These are phyloP conservation scores for Tolypocladium pustulatum DNA, from an alignment of 2,329 filamentous ascomycete genomes.

Conservation along the genomic window DNA sequence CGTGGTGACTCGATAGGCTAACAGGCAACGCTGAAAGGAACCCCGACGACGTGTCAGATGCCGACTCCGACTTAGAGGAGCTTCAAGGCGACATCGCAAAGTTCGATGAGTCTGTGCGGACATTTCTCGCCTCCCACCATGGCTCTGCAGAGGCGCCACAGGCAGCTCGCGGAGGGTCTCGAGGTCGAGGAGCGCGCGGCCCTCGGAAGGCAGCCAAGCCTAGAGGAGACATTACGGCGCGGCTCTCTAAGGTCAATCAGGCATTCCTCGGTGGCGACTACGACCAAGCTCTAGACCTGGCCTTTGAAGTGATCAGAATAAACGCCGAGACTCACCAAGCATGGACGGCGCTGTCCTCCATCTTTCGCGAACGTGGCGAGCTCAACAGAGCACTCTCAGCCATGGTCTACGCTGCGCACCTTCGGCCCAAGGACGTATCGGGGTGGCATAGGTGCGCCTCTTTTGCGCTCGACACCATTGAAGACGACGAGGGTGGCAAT, in stretches of 20 bases:
- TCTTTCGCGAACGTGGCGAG: slow-evolving; percentile 50
- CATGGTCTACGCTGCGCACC: slow-evolving; percentile 50
- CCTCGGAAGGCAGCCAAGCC: slow-evolving; percentile 55
- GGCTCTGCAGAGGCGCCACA: slow-evolving; percentile 12
- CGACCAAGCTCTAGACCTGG: slow-evolving; percentile 45
- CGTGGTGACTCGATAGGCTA: not conserved
- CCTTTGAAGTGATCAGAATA: slow-evolving; percentile 55
- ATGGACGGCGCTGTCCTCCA: slow-evolving; percentile 51
- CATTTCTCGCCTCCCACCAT: slow-evolving; percentile 27
- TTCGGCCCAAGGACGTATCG: slow-evolving; percentile 48
- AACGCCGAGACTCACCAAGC: slow-evolving; percentile 58
- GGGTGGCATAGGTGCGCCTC: slow-evolving; percentile 51
- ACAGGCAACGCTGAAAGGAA: slow-evolving; percentile 4
- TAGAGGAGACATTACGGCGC: slow-evolving; percentile 58
- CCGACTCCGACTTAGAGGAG: slow-evolving; percentile 33
- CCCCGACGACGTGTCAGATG: slow-evolving; percentile 23
- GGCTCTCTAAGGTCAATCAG: slow-evolving; percentile 56
- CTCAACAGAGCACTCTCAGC: slow-evolving; percentile 46
- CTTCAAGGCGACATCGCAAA: slow-evolving; percentile 32
- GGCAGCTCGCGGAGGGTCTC: slow-evolving; percentile 9
- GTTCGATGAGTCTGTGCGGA: slow-evolving; percentile 29
- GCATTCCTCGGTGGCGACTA: slow-evolving; percentile 55
- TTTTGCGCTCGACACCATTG: slow-evolving; percentile 41
- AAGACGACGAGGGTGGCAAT: slow-evolving; percentile 35
- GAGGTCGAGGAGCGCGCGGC: slow-evolving; percentile 26